Conservation (phyloP, 306 rosid species). For the Phaseolus lunatus region DNA sequence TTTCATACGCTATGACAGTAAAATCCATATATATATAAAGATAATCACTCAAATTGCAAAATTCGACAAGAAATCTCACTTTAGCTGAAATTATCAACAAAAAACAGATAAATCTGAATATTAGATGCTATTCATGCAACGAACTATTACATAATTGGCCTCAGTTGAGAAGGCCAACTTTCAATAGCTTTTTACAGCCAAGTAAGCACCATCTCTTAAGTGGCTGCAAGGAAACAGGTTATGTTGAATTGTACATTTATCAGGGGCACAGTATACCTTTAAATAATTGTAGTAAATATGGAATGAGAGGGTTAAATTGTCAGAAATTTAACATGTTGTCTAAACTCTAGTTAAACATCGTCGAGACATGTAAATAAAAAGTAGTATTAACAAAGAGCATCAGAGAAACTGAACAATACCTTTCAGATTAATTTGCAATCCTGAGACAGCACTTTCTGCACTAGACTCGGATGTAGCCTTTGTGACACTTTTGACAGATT, state of each 20-base stretch:
- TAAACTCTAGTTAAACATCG: slow-evolving; percentile 26
- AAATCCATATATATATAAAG: slow-evolving; percentile 11
- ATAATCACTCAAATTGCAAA: neutral
- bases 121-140: neutral
- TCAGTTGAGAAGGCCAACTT: slow-evolving; percentile 9
- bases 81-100: slow-evolving; percentile 20
- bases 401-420: slow-evolving; percentile 53
- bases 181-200: slow-evolving; percentile 36
- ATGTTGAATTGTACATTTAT: slow-evolving; percentile 15
- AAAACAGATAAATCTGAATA: slow-evolving; percentile 14
- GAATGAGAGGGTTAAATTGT: neutral
- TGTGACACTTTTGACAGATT: slow-evolving; percentile 52
- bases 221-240: neutral
- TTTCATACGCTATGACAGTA: neutral
- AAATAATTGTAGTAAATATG: slow-evolving; percentile 2
- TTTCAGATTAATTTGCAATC: slow-evolving; percentile 80
- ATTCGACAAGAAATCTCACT: slow-evolving; percentile 5
- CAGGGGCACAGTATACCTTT: neutral
- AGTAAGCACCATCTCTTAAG: neutral
- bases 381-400: neutral
- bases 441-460: slow-evolving; percentile 61
- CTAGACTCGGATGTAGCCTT: slow-evolving; percentile 76
- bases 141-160: slow-evolving; percentile 20
- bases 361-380: slow-evolving; percentile 20
- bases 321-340: neutral